Percentiles rank a stretch among this genome's conserved stretches.
Evolutionary conservation across 352 stramenopile species (phyloP).

Genomic region (Pythium phragmiticola): DNA sequence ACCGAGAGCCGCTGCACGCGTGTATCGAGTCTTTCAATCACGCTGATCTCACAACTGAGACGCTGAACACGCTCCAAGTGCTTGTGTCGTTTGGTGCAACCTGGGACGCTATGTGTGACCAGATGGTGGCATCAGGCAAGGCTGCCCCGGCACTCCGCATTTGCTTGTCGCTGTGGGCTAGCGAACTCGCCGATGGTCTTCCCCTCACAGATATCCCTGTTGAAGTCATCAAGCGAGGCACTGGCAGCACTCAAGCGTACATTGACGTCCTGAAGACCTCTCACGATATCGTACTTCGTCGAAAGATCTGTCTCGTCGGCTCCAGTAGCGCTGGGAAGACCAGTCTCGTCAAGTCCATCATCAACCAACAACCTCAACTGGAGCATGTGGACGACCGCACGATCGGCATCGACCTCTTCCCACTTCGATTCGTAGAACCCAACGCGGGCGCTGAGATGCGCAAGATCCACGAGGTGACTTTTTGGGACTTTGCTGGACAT

Average conservation of each 20-base stretch:
- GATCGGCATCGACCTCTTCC: constrained; percentile 34
- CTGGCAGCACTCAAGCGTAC: neutral
- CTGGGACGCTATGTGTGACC: neutral
- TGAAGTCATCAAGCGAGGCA: neutral
- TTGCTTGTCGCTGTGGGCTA: neutral
- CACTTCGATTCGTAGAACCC: no score
- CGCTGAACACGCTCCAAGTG: no score
- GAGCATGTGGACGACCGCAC: constrained; percentile 24
- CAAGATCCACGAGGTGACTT: constrained; percentile 12
- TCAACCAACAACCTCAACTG: neutral
- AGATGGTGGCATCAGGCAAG: neutral
- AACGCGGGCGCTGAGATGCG: neutral
- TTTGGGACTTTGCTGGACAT: constrained; percentile 26
- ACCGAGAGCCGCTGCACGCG: no score
- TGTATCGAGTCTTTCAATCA: no score
- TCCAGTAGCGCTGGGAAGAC: neutral
- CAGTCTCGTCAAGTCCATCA: constrained; percentile 11
- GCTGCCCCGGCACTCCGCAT: neutral
- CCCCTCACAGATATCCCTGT: neutral
- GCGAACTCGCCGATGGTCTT: neutral
- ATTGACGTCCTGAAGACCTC: neutral
- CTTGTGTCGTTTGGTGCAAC: neutral
- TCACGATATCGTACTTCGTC: neutral
- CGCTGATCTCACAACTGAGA: no score
- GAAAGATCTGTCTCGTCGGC: constrained; percentile 1